These are phyloP conservation scores for Rubroshorea leprosula DNA, from an alignment of 345 rosid genomes.

Conservation along the genomic window DNA sequence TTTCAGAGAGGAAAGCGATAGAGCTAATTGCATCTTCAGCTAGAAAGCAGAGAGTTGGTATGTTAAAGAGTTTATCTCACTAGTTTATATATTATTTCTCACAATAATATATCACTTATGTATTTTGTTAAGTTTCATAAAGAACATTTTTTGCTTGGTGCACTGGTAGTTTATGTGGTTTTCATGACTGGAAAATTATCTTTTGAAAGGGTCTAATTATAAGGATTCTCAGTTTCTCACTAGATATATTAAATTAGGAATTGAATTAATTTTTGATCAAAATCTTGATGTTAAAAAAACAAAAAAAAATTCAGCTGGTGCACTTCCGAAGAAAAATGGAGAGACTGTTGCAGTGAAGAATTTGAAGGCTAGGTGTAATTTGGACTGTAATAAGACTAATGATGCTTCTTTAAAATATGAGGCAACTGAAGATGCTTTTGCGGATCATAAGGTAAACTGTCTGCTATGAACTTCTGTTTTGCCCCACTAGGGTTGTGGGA, in stretches of 20 bases:
- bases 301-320: conserved; percentile 24
- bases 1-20: conserved; percentile 37
- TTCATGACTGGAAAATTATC: background rate
- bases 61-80: conserved; percentile 4
- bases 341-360: conserved; percentile 28
- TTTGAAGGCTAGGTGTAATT: conserved; percentile 21
- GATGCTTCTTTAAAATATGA: conserved; percentile 28
- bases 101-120: background rate
- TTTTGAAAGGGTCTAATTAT: conserved; percentile 1
- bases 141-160: background rate
- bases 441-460: conserved; percentile 37
- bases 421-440: conserved; percentile 21
- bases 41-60: conserved; percentile 51
- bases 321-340: conserved; percentile 34
- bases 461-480: background rate
- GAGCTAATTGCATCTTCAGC: conserved; percentile 65
- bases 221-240: too few species aligned
- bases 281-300: too few species aligned
- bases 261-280: too few species aligned
- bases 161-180: background rate
- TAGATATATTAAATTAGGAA: too few species aligned
- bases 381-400: conserved; percentile 20
- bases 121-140: background rate
- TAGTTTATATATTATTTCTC: conserved; percentile 2
- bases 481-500: background rate